These are phyloP conservation scores for Xylaria sp. DNA, from an alignment of 2,329 filamentous ascomycete species.

Conservation along the genomic window DNA sequence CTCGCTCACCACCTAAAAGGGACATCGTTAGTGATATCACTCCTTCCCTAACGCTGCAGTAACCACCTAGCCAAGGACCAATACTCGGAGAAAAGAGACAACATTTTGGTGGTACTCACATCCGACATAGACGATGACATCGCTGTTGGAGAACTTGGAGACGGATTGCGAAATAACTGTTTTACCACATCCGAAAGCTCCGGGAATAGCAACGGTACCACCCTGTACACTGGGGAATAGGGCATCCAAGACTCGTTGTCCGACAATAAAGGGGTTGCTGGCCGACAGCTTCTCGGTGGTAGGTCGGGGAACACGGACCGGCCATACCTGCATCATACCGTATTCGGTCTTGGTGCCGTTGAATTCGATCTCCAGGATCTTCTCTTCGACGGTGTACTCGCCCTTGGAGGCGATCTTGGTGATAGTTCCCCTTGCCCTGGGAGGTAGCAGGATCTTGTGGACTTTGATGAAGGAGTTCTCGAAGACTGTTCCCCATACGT, in stretches of 20 bases:
- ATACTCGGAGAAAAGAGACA: not conserved
- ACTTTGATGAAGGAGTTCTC: constrained; percentile 96
- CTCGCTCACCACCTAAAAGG: constrained; percentile 75
- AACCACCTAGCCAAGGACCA: not conserved
- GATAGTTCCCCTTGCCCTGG: constrained; percentile 89
- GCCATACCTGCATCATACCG: constrained; percentile 99
- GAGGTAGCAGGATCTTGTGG: constrained; percentile 93
- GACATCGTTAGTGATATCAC: constrained; percentile 16
- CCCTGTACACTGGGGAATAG: constrained; percentile 97
- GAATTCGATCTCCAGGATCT: constrained; percentile 95
- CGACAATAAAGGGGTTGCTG: constrained; percentile 92
- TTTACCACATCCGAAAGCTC: constrained; percentile 98
- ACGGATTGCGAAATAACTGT: constrained; percentile 98
- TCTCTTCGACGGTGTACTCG: constrained; percentile 92
- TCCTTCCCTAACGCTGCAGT: too few relatives aligned
- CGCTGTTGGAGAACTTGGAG: constrained; percentile 99
- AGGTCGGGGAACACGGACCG: constrained; percentile 93
- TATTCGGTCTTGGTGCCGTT: constrained; percentile 94
- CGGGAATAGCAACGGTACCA: constrained; percentile 96
- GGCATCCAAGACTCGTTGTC: constrained; percentile 94
- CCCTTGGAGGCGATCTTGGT: constrained; percentile 90
- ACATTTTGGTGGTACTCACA: constrained; percentile 53
- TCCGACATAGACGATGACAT: constrained; percentile 98
- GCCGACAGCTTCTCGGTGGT: constrained; percentile 92
- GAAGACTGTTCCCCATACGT: constrained; percentile 93